Evolutionary conservation across 805 yeast species (phyloP).

Genomic region (Kluyveromyces wickerhamii): DNA sequence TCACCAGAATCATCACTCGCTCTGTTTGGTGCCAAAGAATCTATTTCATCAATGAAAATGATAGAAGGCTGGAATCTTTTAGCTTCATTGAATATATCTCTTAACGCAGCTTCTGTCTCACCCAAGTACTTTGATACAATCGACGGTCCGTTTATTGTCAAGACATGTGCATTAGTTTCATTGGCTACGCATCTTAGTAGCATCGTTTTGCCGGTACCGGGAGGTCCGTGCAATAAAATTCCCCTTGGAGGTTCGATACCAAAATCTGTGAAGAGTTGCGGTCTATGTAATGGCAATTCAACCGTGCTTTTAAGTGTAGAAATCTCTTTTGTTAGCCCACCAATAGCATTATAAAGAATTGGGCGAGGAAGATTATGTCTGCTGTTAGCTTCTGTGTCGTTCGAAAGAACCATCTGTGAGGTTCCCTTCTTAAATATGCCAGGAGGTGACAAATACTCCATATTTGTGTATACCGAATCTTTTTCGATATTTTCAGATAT

Average conservation of each 20-base stretch:
- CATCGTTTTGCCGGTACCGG: constrained; percentile 96
- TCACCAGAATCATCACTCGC: constrained; percentile 83
- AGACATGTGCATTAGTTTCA: constrained; percentile 72
- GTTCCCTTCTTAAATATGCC: constrained; percentile 36
- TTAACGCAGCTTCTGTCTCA: constrained; percentile 81
- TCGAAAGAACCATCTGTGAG: constrained; percentile 22
- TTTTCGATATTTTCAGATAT: constrained; percentile 13
- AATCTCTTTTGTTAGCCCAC: constrained; percentile 69
- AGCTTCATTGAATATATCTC: constrained; percentile 82
- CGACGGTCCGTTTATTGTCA: constrained; percentile 83
- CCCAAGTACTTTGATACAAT: constrained; percentile 90
- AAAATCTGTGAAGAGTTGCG: constrained; percentile 69
- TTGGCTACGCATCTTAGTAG: constrained; percentile 73
- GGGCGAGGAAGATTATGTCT: constrained; percentile 40
- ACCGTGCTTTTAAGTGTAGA: constrained; percentile 54
- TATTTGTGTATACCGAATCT: too few species aligned
- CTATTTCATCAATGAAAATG: constrained; percentile 87
- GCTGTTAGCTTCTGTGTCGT: constrained; percentile 22
- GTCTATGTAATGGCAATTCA: constrained; percentile 72
- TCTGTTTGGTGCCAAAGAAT: constrained; percentile 81
- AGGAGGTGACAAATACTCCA: constrained; percentile 38
- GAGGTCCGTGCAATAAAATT: constrained; percentile 88
- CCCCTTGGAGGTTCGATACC: constrained; percentile 94
- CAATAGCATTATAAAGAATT: constrained; percentile 49
- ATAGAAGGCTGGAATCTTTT: constrained; percentile 77